phyloP scores from a whole-genome alignment of 1,284 basidiomycete species.

The Sporisorium reilianum region DNA sequence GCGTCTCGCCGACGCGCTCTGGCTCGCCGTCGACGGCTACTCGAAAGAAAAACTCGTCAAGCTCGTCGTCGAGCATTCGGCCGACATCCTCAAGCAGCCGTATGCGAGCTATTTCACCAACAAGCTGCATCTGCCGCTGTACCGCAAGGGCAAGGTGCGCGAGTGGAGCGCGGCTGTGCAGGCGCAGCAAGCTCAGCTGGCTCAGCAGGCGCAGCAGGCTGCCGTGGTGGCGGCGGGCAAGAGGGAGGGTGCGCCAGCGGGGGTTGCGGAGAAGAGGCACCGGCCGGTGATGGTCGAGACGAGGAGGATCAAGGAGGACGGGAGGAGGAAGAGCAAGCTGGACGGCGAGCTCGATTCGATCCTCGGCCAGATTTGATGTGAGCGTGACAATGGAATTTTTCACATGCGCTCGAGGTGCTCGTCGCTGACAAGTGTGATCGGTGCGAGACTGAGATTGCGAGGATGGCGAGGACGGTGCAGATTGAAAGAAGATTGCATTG shows the following conservation, averaged over 20 bases:
- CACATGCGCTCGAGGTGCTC: too few relatives aligned
- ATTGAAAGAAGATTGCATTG: constrained; percentile 9
- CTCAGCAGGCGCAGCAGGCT: constrained; percentile 18
- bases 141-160: constrained; percentile 47
- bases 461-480: background rate
- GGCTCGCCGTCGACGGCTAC: constrained; percentile 58
- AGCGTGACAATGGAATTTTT: background rate
- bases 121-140: constrained; percentile 59
- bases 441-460: background rate
- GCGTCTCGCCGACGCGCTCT: constrained; percentile 62
- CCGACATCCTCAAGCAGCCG: constrained; percentile 41
- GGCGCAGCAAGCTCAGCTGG: constrained; percentile 25
- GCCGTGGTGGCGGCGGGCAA: background rate
- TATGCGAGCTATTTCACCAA: constrained; percentile 64
- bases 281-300: constrained; percentile 29
- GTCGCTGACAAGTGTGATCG: too few relatives aligned
- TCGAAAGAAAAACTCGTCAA: constrained; percentile 50
- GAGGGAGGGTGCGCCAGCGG: background rate
- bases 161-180: constrained; percentile 55
- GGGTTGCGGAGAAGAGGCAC: background rate
- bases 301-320: constrained; percentile 12
- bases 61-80: constrained; percentile 32
- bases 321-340: constrained; percentile 28
- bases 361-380: constrained; percentile 30
- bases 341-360: constrained; percentile 54